Evolutionary conservation across 2,329 filamentous ascomycete genomes (phyloP).

Genomic region (Madurella fahalii): DNA sequence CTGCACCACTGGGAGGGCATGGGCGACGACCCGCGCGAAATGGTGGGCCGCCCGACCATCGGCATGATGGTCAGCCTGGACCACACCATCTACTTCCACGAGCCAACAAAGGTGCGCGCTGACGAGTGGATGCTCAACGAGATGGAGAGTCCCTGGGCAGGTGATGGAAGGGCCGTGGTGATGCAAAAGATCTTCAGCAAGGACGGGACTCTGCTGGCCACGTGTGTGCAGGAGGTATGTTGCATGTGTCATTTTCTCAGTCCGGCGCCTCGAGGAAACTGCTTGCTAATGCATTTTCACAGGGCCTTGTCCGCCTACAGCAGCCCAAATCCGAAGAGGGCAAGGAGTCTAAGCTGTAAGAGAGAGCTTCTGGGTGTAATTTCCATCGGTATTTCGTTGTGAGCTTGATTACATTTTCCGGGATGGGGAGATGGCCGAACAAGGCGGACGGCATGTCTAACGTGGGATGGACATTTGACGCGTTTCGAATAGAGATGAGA

Average conservation of each 20-base stretch:
- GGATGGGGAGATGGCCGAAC: not conserved
- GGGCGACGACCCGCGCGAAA: conserved; percentile 38
- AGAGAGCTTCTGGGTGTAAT: not conserved
- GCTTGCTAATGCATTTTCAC: not conserved
- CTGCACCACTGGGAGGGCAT: conserved; percentile 38
- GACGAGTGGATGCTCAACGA: conserved; percentile 78
- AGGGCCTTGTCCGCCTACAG: conserved; percentile 49
- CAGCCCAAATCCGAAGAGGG: conserved; percentile 9
- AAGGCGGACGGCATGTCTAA: too few species aligned
- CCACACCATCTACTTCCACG: conserved; percentile 68
- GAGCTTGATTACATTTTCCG: not conserved
- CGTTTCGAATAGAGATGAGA: too few species aligned
- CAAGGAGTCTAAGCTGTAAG: conserved; percentile 24
- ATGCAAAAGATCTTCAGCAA: conserved; percentile 67
- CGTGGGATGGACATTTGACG: too few species aligned
- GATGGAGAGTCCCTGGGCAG: conserved; percentile 77
- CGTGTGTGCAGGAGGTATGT: conserved; percentile 72
- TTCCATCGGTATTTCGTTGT: too few species aligned
- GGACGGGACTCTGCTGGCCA: conserved; percentile 71
- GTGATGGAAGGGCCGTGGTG: conserved; percentile 72
- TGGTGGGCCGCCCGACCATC: conserved; percentile 52
- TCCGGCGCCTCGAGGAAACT: conserved; percentile 22
- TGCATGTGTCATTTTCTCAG: not conserved
- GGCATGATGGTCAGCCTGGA: conserved; percentile 86
- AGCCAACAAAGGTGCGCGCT: conserved; percentile 53